Base-by-base conservation (phyloP, 2,329 filamentous ascomycete species). In the Penicillium sp. region DNA sequence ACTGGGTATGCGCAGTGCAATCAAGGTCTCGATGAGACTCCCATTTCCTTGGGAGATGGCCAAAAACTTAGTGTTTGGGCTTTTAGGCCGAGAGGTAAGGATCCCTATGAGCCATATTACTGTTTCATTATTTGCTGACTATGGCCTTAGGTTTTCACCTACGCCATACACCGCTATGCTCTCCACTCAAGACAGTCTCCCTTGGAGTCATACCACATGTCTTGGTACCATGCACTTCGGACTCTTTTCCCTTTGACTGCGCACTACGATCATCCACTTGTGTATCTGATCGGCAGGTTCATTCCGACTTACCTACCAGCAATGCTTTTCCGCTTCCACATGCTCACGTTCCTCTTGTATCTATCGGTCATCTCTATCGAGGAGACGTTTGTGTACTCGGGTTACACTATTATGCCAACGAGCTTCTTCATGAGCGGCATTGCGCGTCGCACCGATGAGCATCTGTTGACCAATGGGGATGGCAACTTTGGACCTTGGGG, bases 131-230 rank as follows among this genome's bases (percentile, higher is more conserved):
- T 9, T 26, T 35, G 12, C 42, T 50, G 30, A 49, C 34, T 9
- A 22, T 23, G 10, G 26, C 7, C 39, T 14, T 38, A 65, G 60
- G 40, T 58, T 20, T 31, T 61, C 3, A 42, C 50, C 40, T 95
- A 93, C 60, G 74, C 79, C 51, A 72, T 86, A 49, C 87, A 94
- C 65, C 80, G 84, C 35, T 75, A 76, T 55, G 42, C 82, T 16
- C 73, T 95, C 6, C 87, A 94, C 64, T 72, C 34, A 69, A 77
- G 57, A 43, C 54, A 32, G 34, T 51, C 36, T 72, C 69, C 55
- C 67, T 67, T 53, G 79, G 85, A 64, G 62, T 69, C 47, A 22
- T 47, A 64, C 55, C 77, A 81, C 51, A 44, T 62, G 13, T 51
- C 54, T 22, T 80, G 77, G 77, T 76, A 79, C 40, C 77, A 81